Percentiles rank a stretch among this genome's conserved stretches.
Conservation (phyloP, 257 asterid species). For the Paraleonurus japonicus region DNA sequence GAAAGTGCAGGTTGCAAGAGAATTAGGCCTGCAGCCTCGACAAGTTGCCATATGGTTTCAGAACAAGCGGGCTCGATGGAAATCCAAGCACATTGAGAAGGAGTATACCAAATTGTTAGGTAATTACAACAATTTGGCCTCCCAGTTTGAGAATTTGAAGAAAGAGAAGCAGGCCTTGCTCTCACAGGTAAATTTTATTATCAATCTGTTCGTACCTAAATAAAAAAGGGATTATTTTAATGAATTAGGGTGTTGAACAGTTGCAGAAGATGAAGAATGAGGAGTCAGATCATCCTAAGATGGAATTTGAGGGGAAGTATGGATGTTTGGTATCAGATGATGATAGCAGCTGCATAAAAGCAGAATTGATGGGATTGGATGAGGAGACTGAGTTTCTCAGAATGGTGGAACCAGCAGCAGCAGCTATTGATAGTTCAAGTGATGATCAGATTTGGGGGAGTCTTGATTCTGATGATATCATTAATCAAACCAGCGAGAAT, state of each 20-base stretch:
- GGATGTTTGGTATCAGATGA: constrained; percentile 18
- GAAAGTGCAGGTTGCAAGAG: constrained; percentile 51
- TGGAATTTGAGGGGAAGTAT: not conserved
- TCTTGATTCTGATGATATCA: constrained; percentile 37
- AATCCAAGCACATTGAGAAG: constrained; percentile 55
- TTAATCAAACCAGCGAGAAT: constrained; percentile 25
- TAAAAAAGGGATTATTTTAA: no score
- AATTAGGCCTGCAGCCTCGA: constrained; percentile 62
- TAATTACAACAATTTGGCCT: constrained; percentile 35
- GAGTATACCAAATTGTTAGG: constrained; percentile 37
- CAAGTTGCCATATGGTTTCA: constrained; percentile 80
- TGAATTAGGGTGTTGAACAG: constrained; percentile 37
- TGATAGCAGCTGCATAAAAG: constrained; percentile 28
- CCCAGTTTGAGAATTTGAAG: constrained; percentile 39
- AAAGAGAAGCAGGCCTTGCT: constrained; percentile 46
- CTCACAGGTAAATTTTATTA: constrained; percentile 36
- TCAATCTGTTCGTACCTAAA: no score
- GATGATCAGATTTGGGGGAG: constrained; percentile 44
- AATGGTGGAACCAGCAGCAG: constrained; percentile 20
- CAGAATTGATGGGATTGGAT: constrained; percentile 20
- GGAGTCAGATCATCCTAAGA: not conserved
- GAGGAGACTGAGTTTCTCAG: constrained; percentile 33
- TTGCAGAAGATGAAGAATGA: constrained; percentile 38
- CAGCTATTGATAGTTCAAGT: constrained; percentile 28
- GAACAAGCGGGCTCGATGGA: constrained; percentile 73